Conservation (phyloP, 371 early-diverging fungal species). For the Rhizopus sp. region DNA sequence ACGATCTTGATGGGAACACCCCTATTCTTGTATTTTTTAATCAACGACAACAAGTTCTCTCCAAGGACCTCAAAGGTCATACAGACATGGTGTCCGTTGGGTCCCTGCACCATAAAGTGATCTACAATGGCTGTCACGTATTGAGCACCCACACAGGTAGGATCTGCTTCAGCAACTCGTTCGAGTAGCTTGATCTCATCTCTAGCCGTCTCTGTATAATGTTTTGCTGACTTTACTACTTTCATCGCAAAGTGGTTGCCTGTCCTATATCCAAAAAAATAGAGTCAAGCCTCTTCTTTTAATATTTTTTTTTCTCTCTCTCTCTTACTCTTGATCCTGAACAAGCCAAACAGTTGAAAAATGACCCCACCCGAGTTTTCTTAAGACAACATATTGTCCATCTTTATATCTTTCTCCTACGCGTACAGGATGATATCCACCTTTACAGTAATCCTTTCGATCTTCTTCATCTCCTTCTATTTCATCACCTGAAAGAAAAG, state of each 20-base stretch:
- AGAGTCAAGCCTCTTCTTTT: neutral
- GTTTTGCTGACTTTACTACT: slow-evolving; percentile 93
- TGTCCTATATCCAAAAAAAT: slow-evolving; percentile 31
- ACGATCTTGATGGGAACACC: slow-evolving; percentile 89
- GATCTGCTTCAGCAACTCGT: slow-evolving; percentile 72
- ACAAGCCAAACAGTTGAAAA: slow-evolving; percentile 99
- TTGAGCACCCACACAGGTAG: slow-evolving; percentile 56
- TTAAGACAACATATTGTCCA: slow-evolving; percentile 79
- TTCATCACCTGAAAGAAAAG: slow-evolving; percentile 5
- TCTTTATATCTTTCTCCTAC: slow-evolving; percentile 85
- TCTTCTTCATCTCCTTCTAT: slow-evolving; percentile 80
- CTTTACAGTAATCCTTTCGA: slow-evolving; percentile 86
- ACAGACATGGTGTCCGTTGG: slow-evolving; percentile 91
- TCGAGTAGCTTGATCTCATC: slow-evolving; percentile 95
- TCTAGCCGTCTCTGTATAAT: slow-evolving; percentile 94
- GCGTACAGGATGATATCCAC: slow-evolving; percentile 94
- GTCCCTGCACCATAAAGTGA: slow-evolving; percentile 87
- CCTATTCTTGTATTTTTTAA: slow-evolving; percentile 72
- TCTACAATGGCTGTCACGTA: slow-evolving; percentile 86
- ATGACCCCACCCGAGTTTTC: slow-evolving; percentile 99
- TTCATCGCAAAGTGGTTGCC: slow-evolving; percentile 92
- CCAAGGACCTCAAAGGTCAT: slow-evolving; percentile 98
- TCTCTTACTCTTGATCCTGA: slow-evolving; percentile 68
- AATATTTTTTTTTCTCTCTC: neutral
- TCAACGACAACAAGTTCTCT: slow-evolving; percentile 88